These are phyloP conservation scores for Chloranthus sessilifolius DNA, from an alignment of 164 flowering plant species.

Conservation along the genomic window DNA sequence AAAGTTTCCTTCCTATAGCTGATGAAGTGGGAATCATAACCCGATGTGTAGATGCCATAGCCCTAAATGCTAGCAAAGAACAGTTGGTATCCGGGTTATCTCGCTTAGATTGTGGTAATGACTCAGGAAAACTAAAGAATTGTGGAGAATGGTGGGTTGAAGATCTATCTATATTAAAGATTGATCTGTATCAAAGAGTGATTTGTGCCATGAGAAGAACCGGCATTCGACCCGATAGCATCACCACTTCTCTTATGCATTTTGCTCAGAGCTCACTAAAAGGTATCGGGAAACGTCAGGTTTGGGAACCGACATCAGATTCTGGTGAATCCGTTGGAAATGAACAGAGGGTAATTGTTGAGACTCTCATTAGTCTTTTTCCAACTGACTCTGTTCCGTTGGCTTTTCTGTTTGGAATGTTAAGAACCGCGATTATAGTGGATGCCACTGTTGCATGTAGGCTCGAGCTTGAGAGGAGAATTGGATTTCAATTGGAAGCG, in stretches of 20 bases:
- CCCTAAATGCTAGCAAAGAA: constrained; percentile 57
- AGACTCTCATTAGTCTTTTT: constrained; percentile 47
- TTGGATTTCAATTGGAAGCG: constrained; percentile 49
- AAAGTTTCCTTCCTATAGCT: constrained; percentile 32
- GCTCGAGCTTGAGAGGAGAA: constrained; percentile 62
- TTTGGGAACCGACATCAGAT: constrained; percentile 39
- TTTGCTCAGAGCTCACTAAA: constrained; percentile 56
- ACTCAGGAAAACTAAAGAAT: constrained; percentile 29
- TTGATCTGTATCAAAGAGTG: constrained; percentile 47
- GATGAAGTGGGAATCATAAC: constrained; percentile 45
- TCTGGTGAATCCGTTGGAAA: constrained; percentile 23
- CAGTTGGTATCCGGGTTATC: constrained; percentile 56
- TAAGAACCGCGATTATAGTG: constrained; percentile 43
- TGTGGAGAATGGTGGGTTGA: constrained; percentile 68
- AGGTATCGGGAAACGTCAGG: constrained; percentile 45
- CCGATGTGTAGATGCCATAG: constrained; percentile 58
- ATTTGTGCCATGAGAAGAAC: constrained; percentile 45
- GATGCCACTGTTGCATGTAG: constrained; percentile 41
- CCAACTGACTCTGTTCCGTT: constrained; percentile 49
- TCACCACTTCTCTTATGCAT: constrained; percentile 47
- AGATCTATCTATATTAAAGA: constrained; percentile 46
- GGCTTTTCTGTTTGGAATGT: constrained; percentile 62
- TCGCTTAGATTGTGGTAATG: constrained; percentile 33
- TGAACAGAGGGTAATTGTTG: constrained; percentile 47
- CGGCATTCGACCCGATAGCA: constrained; percentile 45